Conservation (phyloP, 1,139 yeast species). For the Saccharomycopsis hybrid region DNA sequence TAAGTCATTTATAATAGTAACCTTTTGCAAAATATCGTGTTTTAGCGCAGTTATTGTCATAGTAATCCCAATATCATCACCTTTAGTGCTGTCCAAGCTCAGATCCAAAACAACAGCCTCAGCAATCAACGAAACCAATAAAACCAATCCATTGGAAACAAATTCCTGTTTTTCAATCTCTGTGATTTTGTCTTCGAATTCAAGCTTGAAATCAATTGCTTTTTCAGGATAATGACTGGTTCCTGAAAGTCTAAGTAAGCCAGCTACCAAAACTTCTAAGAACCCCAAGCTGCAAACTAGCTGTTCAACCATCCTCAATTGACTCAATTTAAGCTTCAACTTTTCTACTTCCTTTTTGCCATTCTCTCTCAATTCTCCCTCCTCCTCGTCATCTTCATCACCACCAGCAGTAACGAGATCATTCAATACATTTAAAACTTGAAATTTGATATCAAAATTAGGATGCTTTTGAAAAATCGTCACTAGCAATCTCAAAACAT, state of each 20-base stretch:
- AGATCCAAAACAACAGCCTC: not conserved
- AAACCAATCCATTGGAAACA: not conserved
- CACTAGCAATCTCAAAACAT: not conserved
- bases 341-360: not conserved
- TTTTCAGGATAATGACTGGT: too few relatives aligned
- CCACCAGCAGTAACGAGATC: conserved; percentile 7
- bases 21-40: too few relatives aligned
- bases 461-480: conserved; percentile 7
- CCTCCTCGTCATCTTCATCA: conserved; percentile 2
- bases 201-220: too few relatives aligned
- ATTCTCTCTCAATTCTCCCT: not conserved
- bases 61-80: too few relatives aligned
- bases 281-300: too few relatives aligned
- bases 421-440: conserved; percentile 9
- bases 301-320: too few relatives aligned
- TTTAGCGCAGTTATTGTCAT: too few relatives aligned
- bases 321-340: too few relatives aligned
- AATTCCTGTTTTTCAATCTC: conserved; percentile 6
- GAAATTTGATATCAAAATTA: conserved; percentile 15
- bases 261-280: too few relatives aligned
- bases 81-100: not conserved
- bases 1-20: not conserved
- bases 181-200: conserved; percentile 3
- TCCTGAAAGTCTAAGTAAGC: too few relatives aligned
- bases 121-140: not conserved